Base-by-base conservation (phyloP, 2,329 filamentous ascomycete species). In the Ophiostoma sp. region DNA sequence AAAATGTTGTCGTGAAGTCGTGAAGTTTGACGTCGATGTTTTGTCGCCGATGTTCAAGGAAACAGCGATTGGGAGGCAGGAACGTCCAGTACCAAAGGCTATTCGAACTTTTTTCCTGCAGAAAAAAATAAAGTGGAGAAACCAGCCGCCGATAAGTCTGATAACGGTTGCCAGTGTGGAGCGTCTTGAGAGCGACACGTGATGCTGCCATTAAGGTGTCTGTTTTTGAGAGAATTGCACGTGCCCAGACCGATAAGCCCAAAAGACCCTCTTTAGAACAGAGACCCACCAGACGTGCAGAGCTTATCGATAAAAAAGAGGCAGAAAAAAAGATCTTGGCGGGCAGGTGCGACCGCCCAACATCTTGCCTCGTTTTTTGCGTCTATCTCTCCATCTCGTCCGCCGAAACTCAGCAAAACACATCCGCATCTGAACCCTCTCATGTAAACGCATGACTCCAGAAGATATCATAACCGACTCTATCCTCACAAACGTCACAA, bases 101-200 rank as follows among this genome's bases (percentile, higher is more conserved):
- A 8, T 61, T 59, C n/a, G 61, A 66, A 66, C 61, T 66, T 66
- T 66, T 63, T 64, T 45, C 61, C 61, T 57, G 68, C 68, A 70
- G 45, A 39, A 73, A 70, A 72, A 63, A 52, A 57, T 69, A 61
- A 69, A 69, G 71, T 69, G 71, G 71, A 36, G 28, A 36, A 36
- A 17, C 3, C 12, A 4, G 1, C 15, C 5, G 22, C 19, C 45
- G 71, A 57, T 57, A 72, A 59, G 33, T 22, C 45, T 6, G 50
- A 66, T 64, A 45, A 68, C 33, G 15, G 15, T 3, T 48, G 3
- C 15, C 15, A 15, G 42, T 48, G 42, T 15, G 3, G n/a, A n/a
- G n/a, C n/a, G n/a, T n/a, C n/a, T n/a, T n/a, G n/a, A n/a, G 42
- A 48, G 15, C 15, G 19, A 15, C 42, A 48, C 42, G 42, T 48